Conservation (phyloP, 2,329 filamentous ascomycete genomes). For the Cytospora piceae region DNA sequence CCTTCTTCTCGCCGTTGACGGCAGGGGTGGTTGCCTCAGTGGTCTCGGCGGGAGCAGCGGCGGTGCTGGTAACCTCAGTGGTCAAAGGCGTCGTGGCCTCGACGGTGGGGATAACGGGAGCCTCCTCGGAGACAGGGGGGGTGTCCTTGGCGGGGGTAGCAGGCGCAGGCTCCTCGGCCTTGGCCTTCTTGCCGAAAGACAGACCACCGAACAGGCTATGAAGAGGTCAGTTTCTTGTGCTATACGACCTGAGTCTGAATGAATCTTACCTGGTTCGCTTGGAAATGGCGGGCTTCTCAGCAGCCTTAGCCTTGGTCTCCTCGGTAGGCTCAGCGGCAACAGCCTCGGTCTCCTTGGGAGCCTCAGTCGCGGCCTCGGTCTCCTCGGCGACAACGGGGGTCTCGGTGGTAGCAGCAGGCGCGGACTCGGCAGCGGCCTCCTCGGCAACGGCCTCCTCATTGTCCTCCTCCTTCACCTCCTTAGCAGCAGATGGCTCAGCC, state of each 20-base stretch:
- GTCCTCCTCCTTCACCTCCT: slow-evolving; percentile 40
- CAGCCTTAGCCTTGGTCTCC: slow-evolving; percentile 39
- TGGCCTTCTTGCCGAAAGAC: slow-evolving; percentile 59
- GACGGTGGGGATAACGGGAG: slow-evolving; percentile 63
- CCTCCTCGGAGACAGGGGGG: slow-evolving; percentile 52
- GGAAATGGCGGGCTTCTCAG: slow-evolving; percentile 51
- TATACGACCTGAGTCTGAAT: slow-evolving; percentile 23
- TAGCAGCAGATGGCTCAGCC: slow-evolving; percentile 44
- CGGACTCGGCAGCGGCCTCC: slow-evolving; percentile 34
- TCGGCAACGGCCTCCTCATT: slow-evolving; percentile 34
- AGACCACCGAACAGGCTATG: slow-evolving; percentile 59
- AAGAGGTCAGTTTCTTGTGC: slow-evolving; percentile 27
- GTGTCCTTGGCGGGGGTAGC: slow-evolving; percentile 49
- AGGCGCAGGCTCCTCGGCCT: slow-evolving; percentile 50
- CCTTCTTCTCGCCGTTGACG: slow-evolving; percentile 63
- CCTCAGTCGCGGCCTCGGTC: slow-evolving; percentile 40
- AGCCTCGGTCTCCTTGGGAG: slow-evolving; percentile 38
- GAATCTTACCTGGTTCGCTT: slow-evolving; percentile 56
- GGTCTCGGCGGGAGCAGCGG: slow-evolving; percentile 52
- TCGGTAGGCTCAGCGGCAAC: slow-evolving; percentile 42
- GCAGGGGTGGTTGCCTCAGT: slow-evolving; percentile 49
- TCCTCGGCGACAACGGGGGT: slow-evolving; percentile 36
- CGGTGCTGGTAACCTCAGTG: slow-evolving; percentile 55
- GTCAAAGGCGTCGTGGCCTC: slow-evolving; percentile 61
- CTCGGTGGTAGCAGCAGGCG: slow-evolving; percentile 34